Evolutionary conservation across 176 grass and related monocot genomes (phyloP), one percentile per base, ranked within the genome.

Genomic region (Raddia distichophylla): DNA sequence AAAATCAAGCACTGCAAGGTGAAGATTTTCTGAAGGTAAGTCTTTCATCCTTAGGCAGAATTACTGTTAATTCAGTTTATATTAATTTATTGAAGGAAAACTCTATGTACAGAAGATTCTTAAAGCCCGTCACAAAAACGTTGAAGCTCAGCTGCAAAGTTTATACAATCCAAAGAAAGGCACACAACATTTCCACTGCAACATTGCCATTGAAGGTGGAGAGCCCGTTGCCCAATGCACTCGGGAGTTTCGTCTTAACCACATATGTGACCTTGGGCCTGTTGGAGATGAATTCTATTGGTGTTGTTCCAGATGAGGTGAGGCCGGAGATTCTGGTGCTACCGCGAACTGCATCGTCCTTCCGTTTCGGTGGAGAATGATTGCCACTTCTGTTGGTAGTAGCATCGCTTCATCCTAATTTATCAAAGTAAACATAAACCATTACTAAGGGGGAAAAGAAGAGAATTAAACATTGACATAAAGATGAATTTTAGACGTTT

Each of bases 341-440:
- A 87, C 76, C 0, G 87, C 80, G 70, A 94, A 91, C 80, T 94
- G 93, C 69, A 92, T 70, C 0, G 89, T 76, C 67, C 91, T 83
- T 65, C 89, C 81, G 37, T 88, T 86, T 42, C 72, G 72, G 56
- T 94, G 89, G 13, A 97, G 83, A 86, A 97, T 89, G 51, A 93
- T 93, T 7, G 93, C 90, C 62, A 97, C 72, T 82, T 93, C 93
- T 17, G 90, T 79, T 17, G 93, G 89, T 43, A 87, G 70, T 66
- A 97, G 78, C 67, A 78, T 66, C 66, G 80, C 84, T 74, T 89
- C 90, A 86, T 93, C 93, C 90, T 93, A 74, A 66, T 79, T 34
- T 44, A 80, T 34, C 2, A 19, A 77, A 64, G 40, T 55, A 42
- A 84, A 57, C 17, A 80, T 49, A 45, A 64, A 57, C 61, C 2